Conservation (phyloP, 2,329 filamentous ascomycete species). For the Nemania sp. region DNA sequence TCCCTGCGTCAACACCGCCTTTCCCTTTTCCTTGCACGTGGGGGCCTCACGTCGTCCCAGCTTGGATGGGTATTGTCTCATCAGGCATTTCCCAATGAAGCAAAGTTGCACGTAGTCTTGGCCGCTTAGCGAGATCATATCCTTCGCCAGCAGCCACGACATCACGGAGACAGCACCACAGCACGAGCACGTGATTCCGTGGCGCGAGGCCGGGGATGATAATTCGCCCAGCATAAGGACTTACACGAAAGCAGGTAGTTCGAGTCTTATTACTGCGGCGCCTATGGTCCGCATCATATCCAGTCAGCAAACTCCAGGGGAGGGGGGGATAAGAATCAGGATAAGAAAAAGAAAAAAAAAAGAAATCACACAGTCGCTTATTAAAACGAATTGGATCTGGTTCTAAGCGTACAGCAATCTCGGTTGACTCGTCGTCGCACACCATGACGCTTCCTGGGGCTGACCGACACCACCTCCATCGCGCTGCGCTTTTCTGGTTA, state of each 20-base stretch:
- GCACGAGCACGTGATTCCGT: slow-evolving; percentile 16
- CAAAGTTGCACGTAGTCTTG: neutral
- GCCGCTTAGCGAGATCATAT: slow-evolving; percentile 22
- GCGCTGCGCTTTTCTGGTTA: neutral
- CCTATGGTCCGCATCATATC: neutral
- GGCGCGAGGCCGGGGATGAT: neutral
- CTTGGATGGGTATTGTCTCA: slow-evolving; percentile 13
- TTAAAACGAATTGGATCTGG: slow-evolving; percentile 19
- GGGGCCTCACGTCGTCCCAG: slow-evolving; percentile 15
- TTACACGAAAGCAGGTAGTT: neutral
- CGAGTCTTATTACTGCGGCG: neutral
- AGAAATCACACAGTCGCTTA: slow-evolving; percentile 17
- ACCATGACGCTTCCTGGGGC: slow-evolving; percentile 8
- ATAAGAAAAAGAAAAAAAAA: neutral
- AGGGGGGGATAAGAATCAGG: too few species aligned
- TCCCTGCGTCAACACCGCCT: neutral
- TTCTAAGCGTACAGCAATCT: slow-evolving; percentile 20
- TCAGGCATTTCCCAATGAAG: slow-evolving; percentile 13
- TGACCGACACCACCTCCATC: slow-evolving; percentile 3
- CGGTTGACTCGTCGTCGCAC: slow-evolving; percentile 21
- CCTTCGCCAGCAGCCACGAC: slow-evolving; percentile 15
- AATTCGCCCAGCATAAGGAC: neutral
- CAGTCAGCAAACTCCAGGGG: neutral
- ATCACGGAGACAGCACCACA: slow-evolving; percentile 13
- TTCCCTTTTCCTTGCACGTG: slow-evolving; percentile 28